Percentiles rank a stretch among this genome's conserved stretches.
Evolutionary conservation across 140 eudicot species (phyloP).

Genomic region (Bidens hawaiensis): DNA sequence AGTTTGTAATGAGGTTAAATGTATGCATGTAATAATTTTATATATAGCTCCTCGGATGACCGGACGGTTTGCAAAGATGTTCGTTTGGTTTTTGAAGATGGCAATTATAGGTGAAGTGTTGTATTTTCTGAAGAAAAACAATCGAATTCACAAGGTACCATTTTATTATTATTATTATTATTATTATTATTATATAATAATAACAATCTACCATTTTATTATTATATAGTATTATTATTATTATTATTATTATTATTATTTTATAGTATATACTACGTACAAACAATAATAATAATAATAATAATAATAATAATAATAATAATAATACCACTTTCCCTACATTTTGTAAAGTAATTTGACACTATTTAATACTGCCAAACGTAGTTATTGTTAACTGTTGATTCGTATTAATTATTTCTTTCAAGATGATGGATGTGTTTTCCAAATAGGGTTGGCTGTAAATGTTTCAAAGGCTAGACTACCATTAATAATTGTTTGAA

Average conservation of each 20-base stretch:
- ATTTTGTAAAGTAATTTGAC: too few relatives aligned
- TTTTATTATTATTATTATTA: too few relatives aligned
- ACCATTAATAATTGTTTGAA: not conserved
- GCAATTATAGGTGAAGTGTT: constrained; percentile 57
- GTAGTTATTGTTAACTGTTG: too few relatives aligned
- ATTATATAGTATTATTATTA: too few relatives aligned
- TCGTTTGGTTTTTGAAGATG: constrained; percentile 76
- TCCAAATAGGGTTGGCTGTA: not conserved
- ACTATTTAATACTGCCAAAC: not conserved
- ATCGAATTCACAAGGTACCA: constrained; percentile 87
- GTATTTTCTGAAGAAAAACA: constrained; percentile 72
- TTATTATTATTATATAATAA: too few relatives aligned
- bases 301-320: too few relatives aligned
- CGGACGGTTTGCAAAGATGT: constrained; percentile 40
- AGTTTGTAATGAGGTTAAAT: not conserved
- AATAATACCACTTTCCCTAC: not conserved
- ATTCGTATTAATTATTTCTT: too few relatives aligned
- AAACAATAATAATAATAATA: too few relatives aligned
- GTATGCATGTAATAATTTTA: not conserved
- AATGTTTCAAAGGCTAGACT: not conserved
- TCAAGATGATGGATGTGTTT: not conserved
- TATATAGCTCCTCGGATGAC: constrained; percentile 73
- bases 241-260: not conserved
- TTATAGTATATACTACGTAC: not conserved
- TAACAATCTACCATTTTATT: too few relatives aligned